Conservation (phyloP, 2,329 filamentous ascomycete species). For the Colletotrichum horii region DNA sequence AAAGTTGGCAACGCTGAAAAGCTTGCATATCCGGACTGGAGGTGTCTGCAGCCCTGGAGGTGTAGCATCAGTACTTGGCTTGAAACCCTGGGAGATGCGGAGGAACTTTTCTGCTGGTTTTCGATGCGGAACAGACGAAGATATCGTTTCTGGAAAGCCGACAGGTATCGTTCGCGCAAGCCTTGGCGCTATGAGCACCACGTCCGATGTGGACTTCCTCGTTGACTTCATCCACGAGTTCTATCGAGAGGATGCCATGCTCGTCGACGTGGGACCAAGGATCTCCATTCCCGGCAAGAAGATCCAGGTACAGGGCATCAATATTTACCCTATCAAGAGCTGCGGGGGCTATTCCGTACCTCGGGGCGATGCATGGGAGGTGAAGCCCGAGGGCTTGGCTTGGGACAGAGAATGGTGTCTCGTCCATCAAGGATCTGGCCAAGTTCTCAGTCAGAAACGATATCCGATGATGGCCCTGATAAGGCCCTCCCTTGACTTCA, state of each 20-base stretch:
- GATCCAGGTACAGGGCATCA: slow-evolving; percentile 63
- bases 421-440: slow-evolving; percentile 83
- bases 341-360: slow-evolving; percentile 82
- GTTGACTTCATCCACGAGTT: slow-evolving; percentile 75
- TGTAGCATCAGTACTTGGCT: slow-evolving; percentile 72
- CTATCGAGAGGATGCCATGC: slow-evolving; percentile 44
- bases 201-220: slow-evolving; percentile 75
- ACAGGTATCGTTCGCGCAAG: slow-evolving; percentile 88
- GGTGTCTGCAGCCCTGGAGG: slow-evolving; percentile 93
- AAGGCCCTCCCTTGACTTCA: slow-evolving; percentile 75
- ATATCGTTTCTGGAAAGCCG: slow-evolving; percentile 83
- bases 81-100: slow-evolving; percentile 82
- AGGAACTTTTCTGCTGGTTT: slow-evolving; percentile 85
- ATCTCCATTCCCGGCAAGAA: neutral
- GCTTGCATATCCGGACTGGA: slow-evolving; percentile 86
- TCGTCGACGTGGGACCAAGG: neutral
- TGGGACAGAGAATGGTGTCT: slow-evolving; percentile 99
- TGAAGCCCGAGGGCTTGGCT: slow-evolving; percentile 80
- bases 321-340: slow-evolving; percentile 92
- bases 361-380: slow-evolving; percentile 69
- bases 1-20: slow-evolving; percentile 78
- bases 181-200: slow-evolving; percentile 87
- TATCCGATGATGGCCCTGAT: slow-evolving; percentile 89
- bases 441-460: slow-evolving; percentile 86
- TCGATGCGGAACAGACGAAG: slow-evolving; percentile 82